Evolutionary conservation across 306 rosid species (phyloP), one percentile per base, ranked within the genome.

Genomic region (Ormosia emarginata): DNA sequence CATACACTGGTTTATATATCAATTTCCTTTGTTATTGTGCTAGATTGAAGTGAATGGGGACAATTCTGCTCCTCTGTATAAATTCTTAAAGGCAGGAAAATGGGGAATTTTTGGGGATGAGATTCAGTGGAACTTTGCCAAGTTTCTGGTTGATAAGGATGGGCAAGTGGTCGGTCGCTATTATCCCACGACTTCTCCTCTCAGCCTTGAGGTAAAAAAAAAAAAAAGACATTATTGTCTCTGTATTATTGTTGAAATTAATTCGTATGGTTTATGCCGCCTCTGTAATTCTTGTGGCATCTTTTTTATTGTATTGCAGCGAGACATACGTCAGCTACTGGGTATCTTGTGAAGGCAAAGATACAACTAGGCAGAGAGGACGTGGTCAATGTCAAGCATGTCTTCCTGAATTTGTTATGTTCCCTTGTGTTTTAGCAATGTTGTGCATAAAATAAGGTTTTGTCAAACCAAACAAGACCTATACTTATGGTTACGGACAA

Each of bases 21-120:
- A 6, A 40, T 17, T 37, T 50, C 10, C 43, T 29, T 50, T 77
- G 32, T 70, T 36, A 6, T 71, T 74, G 57, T 66, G 75, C n/a
- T 90, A 94, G 97, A 85, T 91, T 88, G 97, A 93, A 83, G 97
- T 93, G 79, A 93, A 95, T 76, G 97, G 98, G 6, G 90, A 86
- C 4, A 77, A 86, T 37, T 34, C 97, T 83, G 87, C 90, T 67
- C 92, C 93, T 46, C 33, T 95, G 52, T 93, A 91, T 81, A 91
- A 90, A 87, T 93, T 93, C 83, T 74, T 95, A 46, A 95, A 92
- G 87, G 47, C 78, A 4, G 93, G 88, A 6, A 90, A 89, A 77
- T 93, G 98, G 95, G 97, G 97, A 41, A 76, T 95, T 49, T 87
- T 93, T n/a, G 90, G 87, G 64, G 98, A 95, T 79, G 84, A 95